These are phyloP conservation scores for Epichloe aotearoae DNA, from an alignment of 2,329 filamentous ascomycete genomes.

Conservation along the genomic window DNA sequence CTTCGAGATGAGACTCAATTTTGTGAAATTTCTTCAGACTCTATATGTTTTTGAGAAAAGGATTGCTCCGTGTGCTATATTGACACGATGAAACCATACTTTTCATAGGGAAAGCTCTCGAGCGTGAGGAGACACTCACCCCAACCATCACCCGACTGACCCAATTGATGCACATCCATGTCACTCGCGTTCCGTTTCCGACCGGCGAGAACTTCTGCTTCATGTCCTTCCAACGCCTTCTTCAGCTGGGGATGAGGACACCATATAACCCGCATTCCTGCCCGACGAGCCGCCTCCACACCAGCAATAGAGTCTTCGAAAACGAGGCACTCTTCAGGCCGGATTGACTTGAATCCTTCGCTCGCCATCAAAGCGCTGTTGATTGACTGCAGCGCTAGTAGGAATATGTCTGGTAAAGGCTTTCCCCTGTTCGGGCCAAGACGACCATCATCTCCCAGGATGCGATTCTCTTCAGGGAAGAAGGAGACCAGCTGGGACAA, in stretches of 20 bases:
- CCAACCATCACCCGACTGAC: background rate
- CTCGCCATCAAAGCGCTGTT: background rate
- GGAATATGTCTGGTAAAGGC: background rate
- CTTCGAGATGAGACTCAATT: too few relatives aligned
- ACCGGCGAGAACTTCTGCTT: background rate
- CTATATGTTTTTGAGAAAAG: too few relatives aligned
- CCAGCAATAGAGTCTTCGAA: slow-evolving; percentile 1
- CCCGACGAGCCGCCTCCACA: background rate
- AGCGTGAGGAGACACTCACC: background rate
- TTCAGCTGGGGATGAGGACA: background rate
- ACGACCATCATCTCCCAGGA: background rate
- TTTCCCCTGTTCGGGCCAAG: background rate
- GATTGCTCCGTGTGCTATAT: too few relatives aligned
- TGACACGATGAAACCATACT: background rate
- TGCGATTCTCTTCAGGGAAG: background rate
- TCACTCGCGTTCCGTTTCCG: background rate
- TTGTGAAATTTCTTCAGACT: too few relatives aligned
- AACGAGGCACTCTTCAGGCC: slow-evolving; percentile 1
- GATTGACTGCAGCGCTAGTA: background rate
- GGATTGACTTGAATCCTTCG: background rate
- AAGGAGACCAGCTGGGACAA: background rate
- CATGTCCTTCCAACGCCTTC: background rate
- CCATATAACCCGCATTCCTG: background rate
- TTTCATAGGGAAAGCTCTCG: background rate
- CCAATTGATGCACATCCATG: background rate